These are phyloP conservation scores for Calonectria hongkongensis DNA, from an alignment of 2,329 filamentous ascomycete genomes.

Conservation along the genomic window DNA sequence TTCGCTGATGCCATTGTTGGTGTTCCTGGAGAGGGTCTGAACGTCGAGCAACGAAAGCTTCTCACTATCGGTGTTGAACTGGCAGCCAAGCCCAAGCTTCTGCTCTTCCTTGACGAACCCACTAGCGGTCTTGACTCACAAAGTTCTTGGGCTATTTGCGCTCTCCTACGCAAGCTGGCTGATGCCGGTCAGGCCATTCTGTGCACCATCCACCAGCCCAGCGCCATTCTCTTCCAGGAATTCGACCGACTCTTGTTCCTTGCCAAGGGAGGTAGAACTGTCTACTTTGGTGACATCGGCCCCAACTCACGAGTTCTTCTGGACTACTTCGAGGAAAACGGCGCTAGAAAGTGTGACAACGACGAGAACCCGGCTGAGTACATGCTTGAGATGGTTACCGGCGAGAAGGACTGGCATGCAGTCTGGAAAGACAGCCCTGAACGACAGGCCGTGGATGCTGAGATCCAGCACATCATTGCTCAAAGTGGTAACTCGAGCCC, in stretches of 20 bases:
- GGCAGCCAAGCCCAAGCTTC: conserved; percentile 69
- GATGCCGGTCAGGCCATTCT: conserved; percentile 66
- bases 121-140: conserved; percentile 74
- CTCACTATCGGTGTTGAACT: conserved; percentile 74
- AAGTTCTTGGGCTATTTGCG: conserved; percentile 73
- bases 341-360: conserved; percentile 5
- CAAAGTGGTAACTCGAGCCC: neutral
- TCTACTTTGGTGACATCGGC: conserved; percentile 35
- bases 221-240: conserved; percentile 65
- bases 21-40: conserved; percentile 72
- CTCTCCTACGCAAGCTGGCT: conserved; percentile 74
- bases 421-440: conserved; percentile 25
- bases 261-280: conserved; percentile 25
- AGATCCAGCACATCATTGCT: conserved; percentile 17
- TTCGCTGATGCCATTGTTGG: conserved; percentile 78
- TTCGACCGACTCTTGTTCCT: conserved; percentile 75
- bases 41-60: conserved; percentile 74
- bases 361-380: conserved; percentile 34
- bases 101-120: conserved; percentile 75
- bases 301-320: conserved; percentile 23
- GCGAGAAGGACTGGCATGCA: conserved; percentile 26
- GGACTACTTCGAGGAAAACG: conserved; percentile 27
- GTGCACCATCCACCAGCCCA: conserved; percentile 69
- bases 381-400: conserved; percentile 26
- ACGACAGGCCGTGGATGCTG: conserved; percentile 7